Percentiles rank a stretch among this genome's conserved stretches.
Evolutionary conservation across 345 rosid genomes (phyloP).

Genomic region (Melaleuca alternifolia): DNA sequence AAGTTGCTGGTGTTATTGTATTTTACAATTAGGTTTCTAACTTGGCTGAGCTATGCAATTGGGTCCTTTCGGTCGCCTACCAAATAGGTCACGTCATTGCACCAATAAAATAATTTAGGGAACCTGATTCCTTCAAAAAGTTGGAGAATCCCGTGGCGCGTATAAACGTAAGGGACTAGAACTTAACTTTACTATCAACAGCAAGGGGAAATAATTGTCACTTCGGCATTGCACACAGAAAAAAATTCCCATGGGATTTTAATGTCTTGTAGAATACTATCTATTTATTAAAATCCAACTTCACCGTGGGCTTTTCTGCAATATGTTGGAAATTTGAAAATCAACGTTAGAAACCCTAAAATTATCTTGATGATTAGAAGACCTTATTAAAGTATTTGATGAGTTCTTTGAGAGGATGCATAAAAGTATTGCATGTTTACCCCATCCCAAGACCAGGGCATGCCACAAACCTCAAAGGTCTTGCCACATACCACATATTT

Average conservation of each 20-base stretch:
- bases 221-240: not conserved
- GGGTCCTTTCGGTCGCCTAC: not conserved
- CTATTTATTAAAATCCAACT: not conserved
- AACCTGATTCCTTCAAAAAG: not conserved
- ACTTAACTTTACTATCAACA: not conserved
- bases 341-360: not conserved
- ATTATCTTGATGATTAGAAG: not conserved
- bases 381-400: not conserved
- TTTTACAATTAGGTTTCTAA: not conserved
- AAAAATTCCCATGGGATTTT: not conserved
- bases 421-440: not conserved
- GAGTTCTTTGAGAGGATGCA: not conserved
- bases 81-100: not conserved
- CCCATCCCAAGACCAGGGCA: not conserved
- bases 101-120: not conserved
- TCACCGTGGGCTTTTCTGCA: not conserved
- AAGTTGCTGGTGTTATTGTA: not conserved
- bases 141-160: not conserved
- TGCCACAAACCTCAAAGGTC: not conserved
- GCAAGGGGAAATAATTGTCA: not conserved
- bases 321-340: not conserved
- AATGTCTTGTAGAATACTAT: not conserved
- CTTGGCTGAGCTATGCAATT: not conserved
- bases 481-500: not conserved
- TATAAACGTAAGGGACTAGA: not conserved